Base-by-base conservation (phyloP, 2,329 filamentous ascomycete genomes). In the Diplocarpon mali region DNA sequence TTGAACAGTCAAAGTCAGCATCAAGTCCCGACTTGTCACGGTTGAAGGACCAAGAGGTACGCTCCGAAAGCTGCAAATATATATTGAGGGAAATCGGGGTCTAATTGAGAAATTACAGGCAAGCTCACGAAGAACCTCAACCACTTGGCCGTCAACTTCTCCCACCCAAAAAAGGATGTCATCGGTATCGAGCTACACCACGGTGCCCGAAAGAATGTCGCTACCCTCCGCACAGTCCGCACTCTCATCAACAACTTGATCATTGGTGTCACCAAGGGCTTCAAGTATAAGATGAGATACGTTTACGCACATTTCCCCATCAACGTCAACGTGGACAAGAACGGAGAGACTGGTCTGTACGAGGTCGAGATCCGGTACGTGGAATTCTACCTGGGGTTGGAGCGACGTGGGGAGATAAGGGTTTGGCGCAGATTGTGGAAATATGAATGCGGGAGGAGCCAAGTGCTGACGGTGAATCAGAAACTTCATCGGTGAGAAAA, bases 281-380 rank as follows among this genome's bases (percentile, higher is more conserved):
- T 84, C 86, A 93, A 93, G 78, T 98, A 98, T 85, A 98, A 98
- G 86, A 96, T 98, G 90, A 87, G 93, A 66, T 98, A 98, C 77
- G 92, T 98, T 72, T 98, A 98, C 71, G 92, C 92, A 69, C 92
- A 98, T 83, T 98, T 98, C 69, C 92, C 92, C 73, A 98, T 98
- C 87, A 98, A 98, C 80, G 90, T 98, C 76, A 96, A 95, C 79
- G 72, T 98, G 61, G 88, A 95, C 64, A 89, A 95, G 84, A 90
- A 90, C 80, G 69, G 70, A 65, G 92, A 96, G 75, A 92, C 86
- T 55, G 89, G 82, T 60, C 72, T 82, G 62, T 84, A 66, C 67
- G 85, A 94, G 72, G 85, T 98, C 66, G 92, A 98, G 83, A 96
- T 98, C 77, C 83, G 92, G 83, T 90, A 81, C 63, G 82, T 69